These are phyloP conservation scores for Leptographium radiaticola DNA, from an alignment of 2,329 filamentous ascomycete genomes.

Conservation along the genomic window DNA sequence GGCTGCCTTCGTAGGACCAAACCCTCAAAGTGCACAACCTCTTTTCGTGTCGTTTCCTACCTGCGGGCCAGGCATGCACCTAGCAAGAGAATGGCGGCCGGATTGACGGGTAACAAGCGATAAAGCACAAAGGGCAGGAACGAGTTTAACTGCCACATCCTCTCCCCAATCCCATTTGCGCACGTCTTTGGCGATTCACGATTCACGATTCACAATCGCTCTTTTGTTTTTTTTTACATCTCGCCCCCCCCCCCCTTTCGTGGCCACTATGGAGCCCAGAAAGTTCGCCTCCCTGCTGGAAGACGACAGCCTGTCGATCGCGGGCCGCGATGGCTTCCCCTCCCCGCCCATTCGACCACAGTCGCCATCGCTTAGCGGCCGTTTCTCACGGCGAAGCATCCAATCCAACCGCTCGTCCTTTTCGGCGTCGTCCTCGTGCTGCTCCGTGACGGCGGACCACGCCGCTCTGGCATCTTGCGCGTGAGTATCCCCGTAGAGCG, in stretches of 20 bases:
- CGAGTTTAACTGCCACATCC: neutral
- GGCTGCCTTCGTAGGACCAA: conserved; percentile 4
- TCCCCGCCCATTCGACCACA: conserved; percentile 4
- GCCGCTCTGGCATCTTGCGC: conserved; percentile 9
- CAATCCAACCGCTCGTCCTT: conserved; percentile 5
- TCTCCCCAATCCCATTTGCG: neutral
- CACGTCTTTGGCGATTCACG: too few relatives aligned
- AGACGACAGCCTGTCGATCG: conserved; percentile 8
- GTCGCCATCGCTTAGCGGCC: conserved; percentile 9
- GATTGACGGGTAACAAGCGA: conserved; percentile 3
- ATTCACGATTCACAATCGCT: too few relatives aligned
- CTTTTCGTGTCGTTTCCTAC: neutral
- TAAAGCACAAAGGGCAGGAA: conserved; percentile 4
- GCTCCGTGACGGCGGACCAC: neutral
- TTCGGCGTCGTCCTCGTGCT: neutral
- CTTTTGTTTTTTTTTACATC: neutral
- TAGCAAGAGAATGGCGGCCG: neutral
- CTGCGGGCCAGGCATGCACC: neutral
- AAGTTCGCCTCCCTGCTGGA: conserved; percentile 11
- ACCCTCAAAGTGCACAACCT: neutral
- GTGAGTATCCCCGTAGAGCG: conserved; percentile 5
- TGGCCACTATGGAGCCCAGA: conserved; percentile 11
- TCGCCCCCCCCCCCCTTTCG: neutral
- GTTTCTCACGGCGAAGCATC: conserved; percentile 9
- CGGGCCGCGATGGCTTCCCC: neutral